Percentiles rank a stretch among this genome's conserved stretches.
Evolutionary conservation across 2,329 filamentous ascomycete species (phyloP).

Genomic region (Raffaelea arxii): DNA sequence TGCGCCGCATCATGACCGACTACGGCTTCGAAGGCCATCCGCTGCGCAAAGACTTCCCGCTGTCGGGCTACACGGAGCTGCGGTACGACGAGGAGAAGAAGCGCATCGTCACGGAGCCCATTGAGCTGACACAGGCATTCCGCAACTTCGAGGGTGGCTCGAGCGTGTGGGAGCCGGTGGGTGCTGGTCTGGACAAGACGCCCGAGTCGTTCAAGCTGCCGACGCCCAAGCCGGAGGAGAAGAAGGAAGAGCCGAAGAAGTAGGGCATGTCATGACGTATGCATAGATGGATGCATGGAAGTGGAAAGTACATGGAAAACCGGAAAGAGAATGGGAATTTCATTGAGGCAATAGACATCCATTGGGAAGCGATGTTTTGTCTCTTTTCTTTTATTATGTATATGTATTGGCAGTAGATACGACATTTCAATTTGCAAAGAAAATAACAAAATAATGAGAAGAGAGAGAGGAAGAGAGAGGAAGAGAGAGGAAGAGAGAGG

Average conservation of each 20-base stretch:
- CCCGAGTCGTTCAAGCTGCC: slow-evolving; percentile 90
- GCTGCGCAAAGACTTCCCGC: slow-evolving; percentile 91
- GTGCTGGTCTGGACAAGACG: slow-evolving; percentile 62
- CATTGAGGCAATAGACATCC: not conserved
- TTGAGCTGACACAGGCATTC: slow-evolving; percentile 97
- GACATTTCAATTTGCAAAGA: not conserved
- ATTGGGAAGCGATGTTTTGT: not conserved
- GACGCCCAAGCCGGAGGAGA: slow-evolving; percentile 88
- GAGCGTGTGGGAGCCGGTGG: slow-evolving; percentile 58
- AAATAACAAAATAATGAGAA: not conserved
- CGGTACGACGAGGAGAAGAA: slow-evolving; percentile 98
- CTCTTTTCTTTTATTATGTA: not conserved
- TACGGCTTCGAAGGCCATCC: slow-evolving; percentile 99
- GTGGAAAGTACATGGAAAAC: not conserved
- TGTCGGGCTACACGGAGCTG: slow-evolving; percentile 97
- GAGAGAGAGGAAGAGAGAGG: not conserved
- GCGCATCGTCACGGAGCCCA: slow-evolving; percentile 92
- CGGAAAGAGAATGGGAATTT: not conserved
- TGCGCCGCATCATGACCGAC: slow-evolving; percentile 97
- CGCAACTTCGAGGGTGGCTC: slow-evolving; percentile 93
- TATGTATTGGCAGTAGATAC: not conserved
- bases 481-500: too few relatives aligned
- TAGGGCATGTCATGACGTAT: too few relatives aligned
- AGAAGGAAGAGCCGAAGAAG: slow-evolving; percentile 88
- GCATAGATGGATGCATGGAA: not conserved